These are phyloP conservation scores for Caulochytrium protostelioides DNA, from an alignment of 371 early-diverging fungal genomes.

Conservation along the genomic window DNA sequence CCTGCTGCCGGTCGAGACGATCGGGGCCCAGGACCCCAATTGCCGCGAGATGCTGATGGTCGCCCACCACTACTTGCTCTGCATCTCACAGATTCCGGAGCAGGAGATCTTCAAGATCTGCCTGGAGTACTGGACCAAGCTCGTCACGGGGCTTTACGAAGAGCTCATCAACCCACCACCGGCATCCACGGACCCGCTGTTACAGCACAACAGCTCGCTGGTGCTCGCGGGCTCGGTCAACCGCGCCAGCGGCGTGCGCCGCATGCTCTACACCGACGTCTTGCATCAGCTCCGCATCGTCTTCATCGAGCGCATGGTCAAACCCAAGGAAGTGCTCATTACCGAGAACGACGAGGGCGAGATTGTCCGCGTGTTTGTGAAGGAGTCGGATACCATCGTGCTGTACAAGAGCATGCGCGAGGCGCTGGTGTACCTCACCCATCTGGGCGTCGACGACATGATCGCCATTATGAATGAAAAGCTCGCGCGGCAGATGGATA, in stretches of 20 bases:
- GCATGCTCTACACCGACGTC: conserved; percentile 53
- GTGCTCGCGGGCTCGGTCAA: conserved; percentile 19
- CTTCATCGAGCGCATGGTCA: conserved; percentile 91
- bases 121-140: conserved; percentile 84
- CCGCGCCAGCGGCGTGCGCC: conserved; percentile 35
- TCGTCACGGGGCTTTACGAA: conserved; percentile 68
- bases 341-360: conserved; percentile 99
- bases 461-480: conserved; percentile 86
- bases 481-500: conserved; percentile 75
- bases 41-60: conserved; percentile 37
- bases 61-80: conserved; percentile 72
- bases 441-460: conserved; percentile 77
- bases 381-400: conserved; percentile 95
- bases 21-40: neutral
- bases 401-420: conserved; percentile 97
- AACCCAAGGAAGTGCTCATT: conserved; percentile 89
- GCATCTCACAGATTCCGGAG: conserved; percentile 75
- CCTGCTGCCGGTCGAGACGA: conserved; percentile 1
- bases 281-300: conserved; percentile 65
- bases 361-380: conserved; percentile 92
- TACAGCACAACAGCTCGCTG: conserved; percentile 2
- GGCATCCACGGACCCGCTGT: neutral
- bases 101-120: conserved; percentile 94
- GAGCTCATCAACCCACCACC: conserved; percentile 33
- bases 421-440: conserved; percentile 88